phyloP scores from a whole-genome alignment of 2,329 filamentous ascomycete genomes.

The Cucurbitaria berberidis region DNA sequence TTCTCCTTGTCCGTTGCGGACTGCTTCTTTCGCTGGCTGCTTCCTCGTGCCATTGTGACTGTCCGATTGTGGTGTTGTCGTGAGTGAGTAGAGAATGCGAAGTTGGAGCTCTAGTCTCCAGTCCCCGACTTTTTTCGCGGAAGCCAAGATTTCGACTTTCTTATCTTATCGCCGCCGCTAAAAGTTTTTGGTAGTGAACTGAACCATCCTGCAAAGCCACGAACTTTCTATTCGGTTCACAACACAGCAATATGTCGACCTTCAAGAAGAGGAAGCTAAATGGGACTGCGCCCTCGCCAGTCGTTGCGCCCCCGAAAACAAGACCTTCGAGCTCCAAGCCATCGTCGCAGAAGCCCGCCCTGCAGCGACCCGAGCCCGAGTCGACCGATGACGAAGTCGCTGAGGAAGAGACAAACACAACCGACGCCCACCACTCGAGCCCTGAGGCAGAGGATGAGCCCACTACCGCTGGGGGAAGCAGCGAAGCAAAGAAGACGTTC shows the following conservation, averaged over 20 bases:
- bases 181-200: constrained; percentile 15
- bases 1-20: constrained; percentile 41
- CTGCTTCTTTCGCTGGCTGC: constrained; percentile 44
- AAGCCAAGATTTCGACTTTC: constrained; percentile 16
- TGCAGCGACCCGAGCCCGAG: constrained; percentile 30
- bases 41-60: constrained; percentile 38
- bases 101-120: background rate
- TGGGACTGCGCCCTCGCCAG: constrained; percentile 5
- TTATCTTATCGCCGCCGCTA: constrained; percentile 29
- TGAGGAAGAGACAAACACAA: background rate
- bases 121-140: constrained; percentile 15
- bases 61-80: constrained; percentile 7
- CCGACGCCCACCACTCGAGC: background rate
- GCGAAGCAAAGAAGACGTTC: constrained; percentile 65
- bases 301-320: constrained; percentile 7
- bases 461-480: constrained; percentile 22
- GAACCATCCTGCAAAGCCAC: background rate
- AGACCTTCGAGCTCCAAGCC: constrained; percentile 26
- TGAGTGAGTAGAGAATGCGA: background rate
- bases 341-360: constrained; percentile 13
- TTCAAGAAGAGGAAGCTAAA: constrained; percentile 54
- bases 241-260: constrained; percentile 43
- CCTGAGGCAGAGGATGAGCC: constrained; percentile 1
- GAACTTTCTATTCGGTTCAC: background rate
- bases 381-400: constrained; percentile 26